phyloP scores from a whole-genome alignment of 2,329 filamentous ascomycete genomes.

The Neonectria neomacrospora region DNA sequence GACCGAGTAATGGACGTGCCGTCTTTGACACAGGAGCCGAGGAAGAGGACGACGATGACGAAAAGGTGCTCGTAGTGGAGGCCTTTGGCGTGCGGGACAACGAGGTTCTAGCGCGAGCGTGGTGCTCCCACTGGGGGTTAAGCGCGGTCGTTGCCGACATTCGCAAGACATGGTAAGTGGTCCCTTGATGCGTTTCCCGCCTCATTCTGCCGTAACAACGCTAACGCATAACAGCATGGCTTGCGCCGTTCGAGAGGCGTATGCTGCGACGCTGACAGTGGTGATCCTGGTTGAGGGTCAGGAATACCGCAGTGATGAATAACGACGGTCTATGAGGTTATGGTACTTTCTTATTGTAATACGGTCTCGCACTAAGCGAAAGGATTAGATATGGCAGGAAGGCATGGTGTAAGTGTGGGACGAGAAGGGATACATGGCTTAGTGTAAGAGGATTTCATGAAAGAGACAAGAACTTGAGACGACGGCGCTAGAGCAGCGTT shows the following conservation, averaged over 20 bases:
- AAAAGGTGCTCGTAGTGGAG: constrained; percentile 77
- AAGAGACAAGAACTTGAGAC: constrained; percentile 1
- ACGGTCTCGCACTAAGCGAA: constrained; percentile 8
- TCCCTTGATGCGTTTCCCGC: neutral
- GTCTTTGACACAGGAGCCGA: constrained; percentile 29
- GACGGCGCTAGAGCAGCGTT: neutral
- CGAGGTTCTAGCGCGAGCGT: constrained; percentile 79
- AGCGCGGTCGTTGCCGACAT: constrained; percentile 77
- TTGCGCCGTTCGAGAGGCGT: constrained; percentile 80
- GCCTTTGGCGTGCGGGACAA: constrained; percentile 79
- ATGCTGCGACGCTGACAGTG: constrained; percentile 77
- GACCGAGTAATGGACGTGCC: constrained; percentile 25
- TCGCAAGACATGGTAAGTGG: constrained; percentile 71
- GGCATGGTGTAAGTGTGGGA: constrained; percentile 3
- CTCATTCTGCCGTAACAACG: neutral
- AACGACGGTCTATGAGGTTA: constrained; percentile 42
- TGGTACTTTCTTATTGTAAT: constrained; percentile 25
- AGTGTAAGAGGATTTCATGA: neutral
- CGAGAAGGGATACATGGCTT: neutral
- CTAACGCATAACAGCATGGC: constrained; percentile 63
- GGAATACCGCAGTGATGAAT: constrained; percentile 56
- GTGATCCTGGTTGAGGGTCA: constrained; percentile 72
- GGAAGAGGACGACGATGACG: constrained; percentile 60
- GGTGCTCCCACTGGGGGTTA: constrained; percentile 81
- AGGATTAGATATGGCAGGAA: constrained; percentile 15